Evolutionary conservation across 768 basidiomycete species (phyloP).

Genomic region (Thelephora ganbajun): DNA sequence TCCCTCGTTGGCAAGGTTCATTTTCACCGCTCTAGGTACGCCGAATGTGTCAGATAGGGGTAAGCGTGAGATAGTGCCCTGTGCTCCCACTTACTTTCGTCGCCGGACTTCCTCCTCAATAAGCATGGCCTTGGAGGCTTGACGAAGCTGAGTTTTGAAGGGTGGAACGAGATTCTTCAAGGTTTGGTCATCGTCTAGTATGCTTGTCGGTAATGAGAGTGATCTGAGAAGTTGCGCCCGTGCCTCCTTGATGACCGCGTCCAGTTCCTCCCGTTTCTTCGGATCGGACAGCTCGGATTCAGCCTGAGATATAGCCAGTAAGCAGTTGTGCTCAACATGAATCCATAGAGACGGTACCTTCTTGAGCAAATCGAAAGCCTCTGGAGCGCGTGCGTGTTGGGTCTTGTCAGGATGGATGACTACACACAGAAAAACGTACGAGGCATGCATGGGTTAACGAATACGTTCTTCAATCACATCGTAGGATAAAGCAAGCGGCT

Average conservation of each 20-base stretch:
- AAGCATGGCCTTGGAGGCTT: slow-evolving; percentile 68
- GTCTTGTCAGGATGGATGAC: slow-evolving; percentile 99
- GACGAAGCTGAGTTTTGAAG: slow-evolving; percentile 51
- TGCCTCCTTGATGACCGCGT: slow-evolving; percentile 66
- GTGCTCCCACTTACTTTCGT: slow-evolving; percentile 45
- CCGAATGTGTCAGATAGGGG: neutral
- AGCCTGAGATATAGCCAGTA: slow-evolving; percentile 32
- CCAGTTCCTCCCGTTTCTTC: slow-evolving; percentile 66
- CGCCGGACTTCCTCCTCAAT: slow-evolving; percentile 84
- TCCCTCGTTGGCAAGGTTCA: slow-evolving; percentile 86
- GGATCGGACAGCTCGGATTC: slow-evolving; percentile 74
- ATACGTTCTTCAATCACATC: slow-evolving; percentile 3
- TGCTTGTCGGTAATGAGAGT: slow-evolving; percentile 45
- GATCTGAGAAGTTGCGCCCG: slow-evolving; percentile 53
- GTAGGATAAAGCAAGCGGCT: neutral
- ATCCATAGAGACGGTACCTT: slow-evolving; percentile 38
- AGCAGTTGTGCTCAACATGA: neutral
- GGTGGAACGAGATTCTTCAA: slow-evolving; percentile 42
- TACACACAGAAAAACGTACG: slow-evolving; percentile 34
- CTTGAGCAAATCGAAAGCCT: slow-evolving; percentile 89
- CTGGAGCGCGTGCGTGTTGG: slow-evolving; percentile 72
- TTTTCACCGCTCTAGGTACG: slow-evolving; percentile 61
- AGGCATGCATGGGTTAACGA: slow-evolving; percentile 6
- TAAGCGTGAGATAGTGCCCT: neutral
- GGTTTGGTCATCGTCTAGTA: slow-evolving; percentile 42